A percentile compares a stretch with the other conserved stretches of the same genome.
These are phyloP conservation scores for Calonectria crousiana DNA, from an alignment of 2,329 filamentous ascomycete species.

Conservation along the genomic window DNA sequence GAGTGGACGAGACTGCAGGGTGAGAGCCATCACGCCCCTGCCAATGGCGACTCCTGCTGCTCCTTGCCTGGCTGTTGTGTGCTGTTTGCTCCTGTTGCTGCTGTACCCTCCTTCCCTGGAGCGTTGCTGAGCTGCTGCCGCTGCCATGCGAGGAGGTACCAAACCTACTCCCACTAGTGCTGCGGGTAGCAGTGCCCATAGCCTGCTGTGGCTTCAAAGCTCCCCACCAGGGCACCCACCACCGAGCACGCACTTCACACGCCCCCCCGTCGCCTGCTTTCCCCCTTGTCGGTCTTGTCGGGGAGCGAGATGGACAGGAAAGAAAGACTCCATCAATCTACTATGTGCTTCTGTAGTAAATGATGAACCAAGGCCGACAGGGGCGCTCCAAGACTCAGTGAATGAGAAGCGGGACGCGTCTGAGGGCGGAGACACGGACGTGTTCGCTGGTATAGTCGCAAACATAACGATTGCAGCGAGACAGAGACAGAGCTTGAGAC, in stretches of 20 bases:
- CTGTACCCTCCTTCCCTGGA: background rate
- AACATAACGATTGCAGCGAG: background rate
- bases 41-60: background rate
- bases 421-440: background rate
- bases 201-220: conserved; percentile 15
- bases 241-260: background rate
- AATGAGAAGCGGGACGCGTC: background rate
- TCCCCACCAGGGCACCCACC: conserved; percentile 22
- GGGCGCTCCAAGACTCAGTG: background rate
- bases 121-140: background rate
- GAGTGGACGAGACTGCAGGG: background rate
- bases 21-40: background rate
- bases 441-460: background rate
- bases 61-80: background rate
- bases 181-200: conserved; percentile 11
- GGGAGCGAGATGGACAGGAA: background rate
- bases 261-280: conserved; percentile 13
- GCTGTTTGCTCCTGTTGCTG: background rate
- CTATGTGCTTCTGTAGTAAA: too few species aligned
- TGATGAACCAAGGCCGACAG: background rate
- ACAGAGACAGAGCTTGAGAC: background rate
- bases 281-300: conserved; percentile 1
- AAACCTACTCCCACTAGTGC: conserved; percentile 10
- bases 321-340: background rate
- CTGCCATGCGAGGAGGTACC: background rate